These are phyloP conservation scores for Mycena amicta DNA, from an alignment of 768 basidiomycete genomes.

Conservation along the genomic window DNA sequence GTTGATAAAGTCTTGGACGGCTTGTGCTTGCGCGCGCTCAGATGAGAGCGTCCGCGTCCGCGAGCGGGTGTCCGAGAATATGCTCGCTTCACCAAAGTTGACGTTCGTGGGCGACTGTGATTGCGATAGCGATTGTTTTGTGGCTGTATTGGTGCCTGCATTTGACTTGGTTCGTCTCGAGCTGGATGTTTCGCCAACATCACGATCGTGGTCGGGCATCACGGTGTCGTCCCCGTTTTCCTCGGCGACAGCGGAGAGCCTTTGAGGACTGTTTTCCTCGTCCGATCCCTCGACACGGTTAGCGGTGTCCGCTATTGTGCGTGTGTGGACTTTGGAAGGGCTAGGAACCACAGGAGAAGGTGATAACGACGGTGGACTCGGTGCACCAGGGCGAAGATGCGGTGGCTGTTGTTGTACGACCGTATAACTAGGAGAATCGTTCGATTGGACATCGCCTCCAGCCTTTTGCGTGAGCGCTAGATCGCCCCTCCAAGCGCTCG, in stretches of 20 bases:
- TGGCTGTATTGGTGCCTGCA: not conserved
- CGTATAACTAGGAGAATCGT: constrained; percentile 8
- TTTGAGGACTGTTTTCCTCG: not conserved
- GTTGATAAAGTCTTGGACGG: constrained; percentile 12
- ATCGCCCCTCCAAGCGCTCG: constrained; percentile 17
- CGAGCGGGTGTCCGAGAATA: not conserved
- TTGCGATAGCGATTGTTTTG: not conserved
- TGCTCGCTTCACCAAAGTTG: not conserved
- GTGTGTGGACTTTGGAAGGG: not conserved
- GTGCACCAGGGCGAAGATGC: not conserved
- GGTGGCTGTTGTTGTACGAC: not conserved
- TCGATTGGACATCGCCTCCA: constrained; percentile 2
- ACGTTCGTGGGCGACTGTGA: not conserved
- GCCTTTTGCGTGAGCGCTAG: constrained; percentile 1
- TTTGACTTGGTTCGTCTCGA: not conserved
- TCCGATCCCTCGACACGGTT: not conserved
- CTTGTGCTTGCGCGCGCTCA: not conserved
- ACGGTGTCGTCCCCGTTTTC: not conserved
- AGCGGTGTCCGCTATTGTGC: no score
- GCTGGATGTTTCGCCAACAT: no score
- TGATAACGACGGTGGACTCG: not conserved
- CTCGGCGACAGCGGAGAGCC: not conserved
- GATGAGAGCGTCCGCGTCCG: not conserved
- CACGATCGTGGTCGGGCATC: no score
- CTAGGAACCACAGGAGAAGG: no score